Evolutionary conservation across 345 rosid species (phyloP).

Genomic region (Xanthoceras sorbifolium): DNA sequence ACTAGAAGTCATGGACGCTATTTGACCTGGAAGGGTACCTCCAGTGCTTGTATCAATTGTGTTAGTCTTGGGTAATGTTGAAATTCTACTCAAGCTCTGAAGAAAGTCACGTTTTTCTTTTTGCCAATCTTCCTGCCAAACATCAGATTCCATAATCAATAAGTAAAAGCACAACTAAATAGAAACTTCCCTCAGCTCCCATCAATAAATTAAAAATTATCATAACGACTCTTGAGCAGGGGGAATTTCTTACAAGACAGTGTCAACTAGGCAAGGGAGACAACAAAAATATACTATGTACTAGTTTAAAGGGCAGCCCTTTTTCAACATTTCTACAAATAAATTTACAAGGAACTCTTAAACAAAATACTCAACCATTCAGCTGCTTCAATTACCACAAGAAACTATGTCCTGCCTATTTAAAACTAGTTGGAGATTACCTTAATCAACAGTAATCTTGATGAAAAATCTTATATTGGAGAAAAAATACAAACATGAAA

Average conservation of each 20-base stretch:
- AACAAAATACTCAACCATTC: neutral
- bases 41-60: constrained; percentile 39
- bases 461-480: neutral
- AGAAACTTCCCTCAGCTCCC: constrained; percentile 12
- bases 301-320: neutral
- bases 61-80: constrained; percentile 79
- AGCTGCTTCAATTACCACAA: neutral
- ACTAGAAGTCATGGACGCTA: constrained; percentile 58
- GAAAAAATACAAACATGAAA: neutral
- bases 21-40: constrained; percentile 56
- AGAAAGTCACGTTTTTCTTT: constrained; percentile 93
- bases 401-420: neutral
- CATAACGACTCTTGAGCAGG: neutral
- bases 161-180: constrained; percentile 15
- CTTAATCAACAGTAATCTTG: neutral
- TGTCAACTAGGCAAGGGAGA: neutral
- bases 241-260: neutral
- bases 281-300: neutral
- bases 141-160: constrained; percentile 15
- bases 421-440: neutral
- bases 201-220: neutral
- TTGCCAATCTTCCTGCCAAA: constrained; percentile 88
- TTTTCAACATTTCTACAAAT: neutral
- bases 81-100: constrained; percentile 88
- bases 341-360: neutral